A percentile compares a stretch with the other conserved stretches of the same genome.
Conservation (phyloP, 179 eudicot species). For the Beta lomatogona region DNA sequence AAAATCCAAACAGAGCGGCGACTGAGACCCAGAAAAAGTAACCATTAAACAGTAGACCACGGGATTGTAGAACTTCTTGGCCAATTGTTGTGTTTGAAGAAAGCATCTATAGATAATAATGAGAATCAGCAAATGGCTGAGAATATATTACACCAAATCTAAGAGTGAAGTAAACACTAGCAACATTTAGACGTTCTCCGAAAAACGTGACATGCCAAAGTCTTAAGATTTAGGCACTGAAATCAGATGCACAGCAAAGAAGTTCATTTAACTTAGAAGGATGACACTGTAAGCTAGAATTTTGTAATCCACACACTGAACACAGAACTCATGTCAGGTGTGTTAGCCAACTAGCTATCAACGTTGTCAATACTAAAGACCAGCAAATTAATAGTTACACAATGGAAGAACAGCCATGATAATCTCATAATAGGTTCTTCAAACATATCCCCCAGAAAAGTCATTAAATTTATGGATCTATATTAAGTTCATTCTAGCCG, state of each 20-base stretch:
- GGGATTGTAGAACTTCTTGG: conserved; percentile 51
- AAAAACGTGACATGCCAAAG: background rate
- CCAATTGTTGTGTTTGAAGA: conserved; percentile 63
- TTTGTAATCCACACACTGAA: background rate
- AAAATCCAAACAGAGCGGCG: conserved; percentile 63
- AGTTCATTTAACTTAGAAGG: background rate
- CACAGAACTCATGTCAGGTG: background rate
- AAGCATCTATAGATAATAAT: conserved; percentile 35
- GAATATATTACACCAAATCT: background rate
- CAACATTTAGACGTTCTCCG: background rate
- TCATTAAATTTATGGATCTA: background rate
- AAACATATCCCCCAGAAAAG: background rate
- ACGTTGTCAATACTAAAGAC: background rate
- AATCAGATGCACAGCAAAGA: background rate
- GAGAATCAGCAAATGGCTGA: conserved; percentile 7
- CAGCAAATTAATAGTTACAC: background rate
- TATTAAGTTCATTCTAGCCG: background rate
- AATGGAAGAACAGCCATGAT: background rate
- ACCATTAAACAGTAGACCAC: conserved; percentile 59
- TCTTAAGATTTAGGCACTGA: background rate
- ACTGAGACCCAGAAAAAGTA: conserved; percentile 63
- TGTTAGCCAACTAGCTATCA: background rate
- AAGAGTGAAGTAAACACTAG: background rate
- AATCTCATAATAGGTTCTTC: background rate
- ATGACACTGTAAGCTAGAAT: background rate